Evolutionary conservation across 441 rosid species (phyloP).

Genomic region (Arabidopsis lyrata): DNA sequence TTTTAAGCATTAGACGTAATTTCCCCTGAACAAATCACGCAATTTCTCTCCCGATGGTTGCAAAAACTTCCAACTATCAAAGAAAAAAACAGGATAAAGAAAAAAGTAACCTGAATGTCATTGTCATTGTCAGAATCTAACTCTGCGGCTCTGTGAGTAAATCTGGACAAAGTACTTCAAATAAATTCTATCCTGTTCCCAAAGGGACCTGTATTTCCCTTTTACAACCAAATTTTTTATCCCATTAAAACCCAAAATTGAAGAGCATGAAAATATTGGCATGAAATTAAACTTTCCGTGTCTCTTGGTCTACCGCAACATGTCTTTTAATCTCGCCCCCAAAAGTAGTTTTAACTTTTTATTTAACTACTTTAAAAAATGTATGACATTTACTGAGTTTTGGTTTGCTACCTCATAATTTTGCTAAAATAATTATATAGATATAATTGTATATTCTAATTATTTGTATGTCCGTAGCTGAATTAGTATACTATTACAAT

Average conservation of each 20-base stretch:
- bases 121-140: conserved; percentile 30
- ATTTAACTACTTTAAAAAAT: neutral
- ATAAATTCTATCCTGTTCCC: conserved; percentile 2
- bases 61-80: neutral
- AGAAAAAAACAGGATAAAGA: neutral
- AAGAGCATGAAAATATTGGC: conserved; percentile 34
- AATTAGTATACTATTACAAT: neutral
- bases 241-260: conserved; percentile 29
- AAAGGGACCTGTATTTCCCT: neutral
- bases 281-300: conserved; percentile 9
- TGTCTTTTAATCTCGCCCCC: conserved; percentile 7
- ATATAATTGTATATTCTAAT: neutral
- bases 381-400: neutral
- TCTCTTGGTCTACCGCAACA: conserved; percentile 26
- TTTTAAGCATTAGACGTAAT: too few species aligned
- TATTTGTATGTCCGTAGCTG: neutral
- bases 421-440: neutral
- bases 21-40: too few species aligned
- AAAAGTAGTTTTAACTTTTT: conserved; percentile 16
- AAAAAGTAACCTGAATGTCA: neutral
- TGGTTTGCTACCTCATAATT: neutral
- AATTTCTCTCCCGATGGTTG: neutral
- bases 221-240: conserved; percentile 16
- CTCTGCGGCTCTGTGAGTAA: conserved; percentile 24
- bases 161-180: conserved; percentile 15